These are phyloP conservation scores for Microdochium bolleyi DNA, from an alignment of 2,329 filamentous ascomycete species.

Conservation along the genomic window DNA sequence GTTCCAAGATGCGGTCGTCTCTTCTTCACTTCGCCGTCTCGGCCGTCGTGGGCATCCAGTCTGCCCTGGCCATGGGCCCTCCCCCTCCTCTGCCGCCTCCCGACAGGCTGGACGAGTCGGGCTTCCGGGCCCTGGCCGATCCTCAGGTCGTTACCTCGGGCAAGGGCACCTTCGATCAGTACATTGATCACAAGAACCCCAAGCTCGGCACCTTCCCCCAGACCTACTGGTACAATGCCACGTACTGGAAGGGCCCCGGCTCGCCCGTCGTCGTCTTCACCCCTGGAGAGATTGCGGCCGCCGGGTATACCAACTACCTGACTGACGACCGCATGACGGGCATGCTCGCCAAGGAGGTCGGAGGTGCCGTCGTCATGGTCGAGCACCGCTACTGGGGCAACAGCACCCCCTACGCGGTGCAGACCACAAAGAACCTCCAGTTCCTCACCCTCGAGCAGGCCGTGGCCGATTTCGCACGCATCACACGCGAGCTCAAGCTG, in stretches of 20 bases:
- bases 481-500: slow-evolving; percentile 43
- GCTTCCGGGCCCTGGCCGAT: slow-evolving; percentile 8
- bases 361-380: slow-evolving; percentile 44
- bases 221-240: slow-evolving; percentile 42
- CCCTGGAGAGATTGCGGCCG: slow-evolving; percentile 41
- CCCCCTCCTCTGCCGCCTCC: slow-evolving; percentile 8
- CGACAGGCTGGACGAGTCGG: slow-evolving; percentile 5
- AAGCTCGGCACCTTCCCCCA: slow-evolving; percentile 46
- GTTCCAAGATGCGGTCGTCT: slow-evolving; percentile 6
- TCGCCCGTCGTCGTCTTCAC: slow-evolving; percentile 44
- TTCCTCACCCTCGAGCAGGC: slow-evolving; percentile 45
- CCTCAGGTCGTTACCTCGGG: slow-evolving; percentile 5
- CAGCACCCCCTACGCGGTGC: slow-evolving; percentile 40
- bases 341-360: slow-evolving; percentile 39
- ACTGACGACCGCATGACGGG: slow-evolving; percentile 41
- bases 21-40: slow-evolving; percentile 3
- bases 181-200: slow-evolving; percentile 50
- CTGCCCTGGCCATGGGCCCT: slow-evolving; percentile 8
- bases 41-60: slow-evolving; percentile 5
- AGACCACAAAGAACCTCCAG: slow-evolving; percentile 44
- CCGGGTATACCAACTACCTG: slow-evolving; percentile 38
- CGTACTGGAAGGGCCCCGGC: slow-evolving; percentile 44
- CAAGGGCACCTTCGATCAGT: slow-evolving; percentile 36
- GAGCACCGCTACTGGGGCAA: slow-evolving; percentile 54
- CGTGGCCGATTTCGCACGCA: slow-evolving; percentile 43